These are phyloP conservation scores for Clitopilus hobsonii DNA, from an alignment of 768 basidiomycete genomes.

Conservation along the genomic window DNA sequence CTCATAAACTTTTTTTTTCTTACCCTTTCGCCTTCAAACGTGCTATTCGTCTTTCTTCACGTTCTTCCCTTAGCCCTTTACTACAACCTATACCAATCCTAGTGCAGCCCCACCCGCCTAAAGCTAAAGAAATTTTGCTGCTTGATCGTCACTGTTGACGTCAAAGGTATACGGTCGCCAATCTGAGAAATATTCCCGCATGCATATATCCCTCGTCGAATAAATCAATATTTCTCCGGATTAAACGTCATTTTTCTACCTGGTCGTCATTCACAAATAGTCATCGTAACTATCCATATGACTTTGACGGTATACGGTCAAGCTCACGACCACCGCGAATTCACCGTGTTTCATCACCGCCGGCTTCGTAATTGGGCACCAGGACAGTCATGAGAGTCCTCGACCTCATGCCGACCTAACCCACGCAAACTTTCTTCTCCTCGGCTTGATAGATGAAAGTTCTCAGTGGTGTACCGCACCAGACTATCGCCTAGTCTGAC, in stretches of 20 bases:
- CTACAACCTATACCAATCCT: neutral
- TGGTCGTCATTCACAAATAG: neutral
- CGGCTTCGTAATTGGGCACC: neutral
- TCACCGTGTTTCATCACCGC: conserved; percentile 1
- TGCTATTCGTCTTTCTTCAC: neutral
- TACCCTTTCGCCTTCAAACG: neutral
- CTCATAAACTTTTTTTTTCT: neutral
- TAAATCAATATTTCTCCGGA: neutral
- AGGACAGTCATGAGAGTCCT: neutral
- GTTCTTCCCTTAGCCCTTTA: neutral
- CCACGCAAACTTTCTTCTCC: neutral
- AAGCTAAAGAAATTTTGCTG: neutral
- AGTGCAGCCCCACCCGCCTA: neutral
- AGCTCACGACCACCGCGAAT: neutral
- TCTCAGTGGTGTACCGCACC: neutral
- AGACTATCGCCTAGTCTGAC: neutral
- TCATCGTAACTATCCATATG: neutral
- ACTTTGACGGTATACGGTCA: neutral
- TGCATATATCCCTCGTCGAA: neutral
- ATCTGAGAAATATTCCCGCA: neutral
- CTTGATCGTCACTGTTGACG: neutral
- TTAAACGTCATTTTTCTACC: neutral
- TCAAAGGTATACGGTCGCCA: neutral
- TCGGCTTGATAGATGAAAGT: neutral
- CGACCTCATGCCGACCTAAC: neutral